These are phyloP conservation scores for Claviceps monticola DNA, from an alignment of 2,329 filamentous ascomycete genomes.

Conservation along the genomic window DNA sequence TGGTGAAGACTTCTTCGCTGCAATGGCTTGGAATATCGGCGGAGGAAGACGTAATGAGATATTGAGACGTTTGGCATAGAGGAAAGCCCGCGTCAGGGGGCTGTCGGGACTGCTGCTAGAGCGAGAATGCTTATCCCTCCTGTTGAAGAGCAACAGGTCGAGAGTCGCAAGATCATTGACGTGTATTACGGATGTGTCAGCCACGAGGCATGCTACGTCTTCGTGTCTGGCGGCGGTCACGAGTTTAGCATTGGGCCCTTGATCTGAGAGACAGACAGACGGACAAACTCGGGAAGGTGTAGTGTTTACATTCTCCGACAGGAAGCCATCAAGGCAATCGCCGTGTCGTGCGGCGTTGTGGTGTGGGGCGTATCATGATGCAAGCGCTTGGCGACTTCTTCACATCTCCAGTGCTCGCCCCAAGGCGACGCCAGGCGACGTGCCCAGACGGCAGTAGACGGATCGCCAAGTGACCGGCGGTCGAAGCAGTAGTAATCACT, in stretches of 20 bases:
- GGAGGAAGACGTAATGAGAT: conserved; percentile 1
- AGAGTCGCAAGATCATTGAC: conserved; percentile 3
- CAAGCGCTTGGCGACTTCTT: conserved; percentile 5
- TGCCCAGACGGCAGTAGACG: conserved; percentile 5
- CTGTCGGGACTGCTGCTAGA: background rate
- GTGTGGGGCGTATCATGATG: background rate
- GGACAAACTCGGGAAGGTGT: background rate
- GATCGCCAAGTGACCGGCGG: conserved; percentile 5
- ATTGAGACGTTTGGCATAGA: background rate
- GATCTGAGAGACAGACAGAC: background rate
- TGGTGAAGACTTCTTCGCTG: background rate
- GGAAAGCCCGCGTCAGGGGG: background rate
- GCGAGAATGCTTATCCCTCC: background rate
- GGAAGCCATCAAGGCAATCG: conserved; percentile 2
- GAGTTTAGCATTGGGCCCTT: no score
- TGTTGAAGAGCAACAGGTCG: background rate
- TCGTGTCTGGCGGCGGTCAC: background rate
- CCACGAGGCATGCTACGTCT: conserved; percentile 2
- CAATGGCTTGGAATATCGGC: conserved; percentile 2
- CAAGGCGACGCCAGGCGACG: conserved; percentile 5
- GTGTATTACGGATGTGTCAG: conserved; percentile 1
- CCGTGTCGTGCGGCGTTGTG: background rate
- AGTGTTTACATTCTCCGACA: conserved; percentile 4
- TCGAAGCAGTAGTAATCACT: conserved; percentile 6
- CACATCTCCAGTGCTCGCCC: conserved; percentile 6